Base-by-base conservation (phyloP, 768 basidiomycete genomes). In the Suillus occidentalis region DNA sequence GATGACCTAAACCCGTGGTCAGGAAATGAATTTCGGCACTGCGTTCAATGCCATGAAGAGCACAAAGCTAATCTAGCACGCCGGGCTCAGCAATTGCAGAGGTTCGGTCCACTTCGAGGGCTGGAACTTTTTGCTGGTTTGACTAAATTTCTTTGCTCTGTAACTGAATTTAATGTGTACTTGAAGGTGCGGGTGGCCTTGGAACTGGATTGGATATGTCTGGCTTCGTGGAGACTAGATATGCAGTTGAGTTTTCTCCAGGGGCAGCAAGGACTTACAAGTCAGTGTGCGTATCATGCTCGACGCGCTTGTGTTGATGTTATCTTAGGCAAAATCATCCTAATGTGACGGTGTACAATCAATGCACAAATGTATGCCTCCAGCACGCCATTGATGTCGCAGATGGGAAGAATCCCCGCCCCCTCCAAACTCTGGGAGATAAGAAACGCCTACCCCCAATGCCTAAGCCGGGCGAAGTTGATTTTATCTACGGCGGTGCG, bases 401-500 rank as follows among this genome's bases (percentile, higher is more conserved):
- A 42, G 80, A 83, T 39, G 82, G 82, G 3, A 78, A 80, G 62
- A 69, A 78, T 2, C 77, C 81, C 3, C 55, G 66, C 25, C 77
- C 82, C 0, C 68, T 90, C 13, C 60, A 71, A 47, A 81, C 83
- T 3, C 76, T 82, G 22, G 76, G 82, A 67, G 75, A 77, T n/a
- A 72, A 76, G 39, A 71, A 42, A 73, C 80, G 70, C 69, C 77
- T 75, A 12, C 78, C 76, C 31, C 71, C 74, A 0, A 81, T 92
- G 81, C 91, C 90, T 8, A 77, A 78, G 64, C 83, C 80, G 45
- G 84, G 82, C 5, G 84, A 86, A 16, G 83, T 90, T 3, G 89
- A 90, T 67, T 84, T 92, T 62, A 85, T 92, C n/a, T 89, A 83
- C 73, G 89, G 91, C 65, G 89, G 90, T 88, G 76, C 56, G 83